Conservation (phyloP, 352 stramenopile genomes). For the Phytophthora macrochlamydospora region DNA sequence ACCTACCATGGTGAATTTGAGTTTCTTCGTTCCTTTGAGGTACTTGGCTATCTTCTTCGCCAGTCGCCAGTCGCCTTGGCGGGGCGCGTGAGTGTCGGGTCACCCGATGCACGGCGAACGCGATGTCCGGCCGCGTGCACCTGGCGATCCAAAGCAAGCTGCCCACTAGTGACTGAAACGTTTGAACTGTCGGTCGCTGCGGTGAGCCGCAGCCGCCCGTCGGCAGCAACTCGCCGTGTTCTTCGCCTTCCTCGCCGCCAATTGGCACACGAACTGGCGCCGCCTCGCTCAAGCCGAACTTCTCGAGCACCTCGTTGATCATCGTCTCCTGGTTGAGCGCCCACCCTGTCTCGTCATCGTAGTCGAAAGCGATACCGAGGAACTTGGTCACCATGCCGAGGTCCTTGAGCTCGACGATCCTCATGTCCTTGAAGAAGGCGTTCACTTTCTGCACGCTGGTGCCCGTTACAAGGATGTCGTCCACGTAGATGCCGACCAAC, state of each 20-base stretch:
- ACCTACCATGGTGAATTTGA: conserved; percentile 17
- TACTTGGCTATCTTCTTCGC: conserved; percentile 29
- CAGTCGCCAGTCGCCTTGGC: conserved; percentile 10
- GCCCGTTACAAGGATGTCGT: conserved; percentile 34
- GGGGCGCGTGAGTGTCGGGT: conserved; percentile 20
- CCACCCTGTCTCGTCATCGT: conserved; percentile 1
- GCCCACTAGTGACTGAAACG: conserved; percentile 40
- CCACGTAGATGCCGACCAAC: conserved; percentile 28
- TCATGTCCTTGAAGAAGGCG: conserved; percentile 20
- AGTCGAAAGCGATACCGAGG: conserved; percentile 5
- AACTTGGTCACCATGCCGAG: conserved; percentile 14
- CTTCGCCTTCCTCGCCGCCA: conserved; percentile 1
- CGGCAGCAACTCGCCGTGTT: conserved; percentile 7
- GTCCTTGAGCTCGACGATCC: conserved; percentile 13
- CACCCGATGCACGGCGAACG: conserved; percentile 26
- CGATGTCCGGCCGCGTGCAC: conserved; percentile 37
- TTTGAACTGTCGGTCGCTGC: conserved; percentile 11
- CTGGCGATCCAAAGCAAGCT: conserved; percentile 40
- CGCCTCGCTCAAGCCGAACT: conserved; percentile 6
- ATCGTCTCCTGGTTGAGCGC: conserved; percentile 6
- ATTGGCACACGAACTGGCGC: conserved; percentile 14
- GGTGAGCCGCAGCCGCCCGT: background rate
- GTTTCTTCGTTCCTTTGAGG: conserved; percentile 22
- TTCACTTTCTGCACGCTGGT: conserved; percentile 5
- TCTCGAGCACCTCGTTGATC: conserved; percentile 8